These are phyloP conservation scores for Chondrus crispus DNA, from an alignment of 23 red algal species.

Conservation along the genomic window DNA sequence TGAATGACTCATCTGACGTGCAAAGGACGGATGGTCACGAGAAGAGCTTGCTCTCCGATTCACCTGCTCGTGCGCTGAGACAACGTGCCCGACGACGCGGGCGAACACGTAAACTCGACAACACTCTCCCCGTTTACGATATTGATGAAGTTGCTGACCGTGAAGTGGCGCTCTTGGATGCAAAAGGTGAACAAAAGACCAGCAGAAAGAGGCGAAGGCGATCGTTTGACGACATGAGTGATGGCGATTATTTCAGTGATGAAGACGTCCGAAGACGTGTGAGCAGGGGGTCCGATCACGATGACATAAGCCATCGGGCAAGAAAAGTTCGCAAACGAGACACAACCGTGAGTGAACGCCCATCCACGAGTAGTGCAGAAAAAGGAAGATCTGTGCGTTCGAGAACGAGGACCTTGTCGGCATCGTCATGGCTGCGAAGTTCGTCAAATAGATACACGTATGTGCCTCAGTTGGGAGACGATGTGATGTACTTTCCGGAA, in stretches of 20 bases:
- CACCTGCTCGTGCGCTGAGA: not conserved
- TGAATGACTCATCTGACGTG: not conserved
- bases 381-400: not conserved
- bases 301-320: not conserved
- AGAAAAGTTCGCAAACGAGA: not conserved
- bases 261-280: not conserved
- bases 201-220: conserved; percentile 8
- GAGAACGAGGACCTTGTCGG: not conserved
- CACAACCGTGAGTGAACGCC: not conserved
- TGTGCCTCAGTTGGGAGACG: conserved; percentile 77
- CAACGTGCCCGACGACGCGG: not conserved
- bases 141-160: conserved; percentile 54
- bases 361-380: not conserved
- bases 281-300: not conserved
- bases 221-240: not conserved
- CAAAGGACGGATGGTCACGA: conserved; percentile 15
- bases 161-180: conserved; percentile 48
- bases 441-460: conserved; percentile 64
- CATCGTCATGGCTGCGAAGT: conserved; percentile 75
- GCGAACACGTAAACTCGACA: not conserved
- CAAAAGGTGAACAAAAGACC: not conserved
- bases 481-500: conserved; percentile 78
- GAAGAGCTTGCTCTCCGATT: conserved; percentile 49
- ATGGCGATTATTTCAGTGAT: conserved; percentile 11
- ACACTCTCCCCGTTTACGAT: not conserved